Evolutionary conservation across 768 basidiomycete species (phyloP).

Genomic region (Lactarius deliciosus): DNA sequence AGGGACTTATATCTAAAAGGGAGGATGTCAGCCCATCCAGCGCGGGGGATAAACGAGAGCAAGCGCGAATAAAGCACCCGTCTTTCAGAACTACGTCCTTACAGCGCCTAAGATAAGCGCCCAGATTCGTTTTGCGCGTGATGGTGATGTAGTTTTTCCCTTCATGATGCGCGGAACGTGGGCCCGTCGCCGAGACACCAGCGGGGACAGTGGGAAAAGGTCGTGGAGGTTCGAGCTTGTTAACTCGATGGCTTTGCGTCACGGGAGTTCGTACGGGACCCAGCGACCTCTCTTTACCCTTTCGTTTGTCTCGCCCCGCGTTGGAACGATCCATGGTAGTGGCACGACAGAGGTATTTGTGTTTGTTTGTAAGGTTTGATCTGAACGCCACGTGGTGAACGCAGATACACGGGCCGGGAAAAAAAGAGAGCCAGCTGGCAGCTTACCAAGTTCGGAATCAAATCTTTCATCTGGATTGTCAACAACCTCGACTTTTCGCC

Average conservation of each 20-base stretch:
- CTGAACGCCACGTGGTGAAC: neutral
- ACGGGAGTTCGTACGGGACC: constrained; percentile 11
- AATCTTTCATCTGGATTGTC: neutral
- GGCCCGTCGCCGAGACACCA: constrained; percentile 78
- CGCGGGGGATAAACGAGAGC: neutral
- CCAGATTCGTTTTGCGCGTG: constrained; percentile 72
- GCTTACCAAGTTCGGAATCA: neutral
- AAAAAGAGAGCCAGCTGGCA: neutral
- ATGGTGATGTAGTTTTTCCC: constrained; percentile 81
- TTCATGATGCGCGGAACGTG: constrained; percentile 73
- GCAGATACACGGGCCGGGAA: neutral
- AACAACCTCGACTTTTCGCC: constrained; percentile 5
- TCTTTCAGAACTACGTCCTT: constrained; percentile 69
- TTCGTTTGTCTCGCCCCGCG: neutral
- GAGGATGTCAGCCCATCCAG: neutral
- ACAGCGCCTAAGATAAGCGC: constrained; percentile 74
- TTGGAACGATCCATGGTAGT: neutral
- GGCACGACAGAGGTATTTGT: neutral
- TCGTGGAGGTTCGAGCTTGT: constrained; percentile 68
- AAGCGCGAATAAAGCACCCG: constrained; percentile 47
- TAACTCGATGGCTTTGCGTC: constrained; percentile 41
- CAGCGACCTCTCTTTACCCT: constrained; percentile 17
- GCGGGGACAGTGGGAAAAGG: constrained; percentile 75
- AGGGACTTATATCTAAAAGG: constrained; percentile 63
- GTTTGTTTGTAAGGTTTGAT: neutral